These are phyloP conservation scores for Penicillium corylophilum DNA, from an alignment of 2,329 filamentous ascomycete species.

Conservation along the genomic window DNA sequence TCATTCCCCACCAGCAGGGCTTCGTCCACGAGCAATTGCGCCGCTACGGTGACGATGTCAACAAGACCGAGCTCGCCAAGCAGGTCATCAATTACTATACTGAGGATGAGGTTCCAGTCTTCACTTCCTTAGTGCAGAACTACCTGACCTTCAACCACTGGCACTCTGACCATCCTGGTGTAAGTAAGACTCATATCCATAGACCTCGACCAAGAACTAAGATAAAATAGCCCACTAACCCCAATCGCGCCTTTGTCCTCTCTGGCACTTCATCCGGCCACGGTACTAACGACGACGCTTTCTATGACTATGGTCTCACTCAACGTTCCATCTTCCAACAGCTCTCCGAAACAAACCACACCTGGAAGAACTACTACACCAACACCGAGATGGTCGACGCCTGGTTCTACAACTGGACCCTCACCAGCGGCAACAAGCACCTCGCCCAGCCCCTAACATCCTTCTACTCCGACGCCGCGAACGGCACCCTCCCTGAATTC, in stretches of 20 bases:
- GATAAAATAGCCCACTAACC: slow-evolving; percentile 42
- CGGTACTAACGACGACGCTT: slow-evolving; percentile 32
- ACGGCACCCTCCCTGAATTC: slow-evolving; percentile 34
- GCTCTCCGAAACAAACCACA: slow-evolving; percentile 31
- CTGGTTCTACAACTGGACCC: slow-evolving; percentile 37
- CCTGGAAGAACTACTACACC: slow-evolving; percentile 39
- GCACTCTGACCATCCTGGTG: slow-evolving; percentile 45
- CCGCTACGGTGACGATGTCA: slow-evolving; percentile 32
- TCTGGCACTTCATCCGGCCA: slow-evolving; percentile 36
- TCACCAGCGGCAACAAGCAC: slow-evolving; percentile 25
- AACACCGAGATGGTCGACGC: slow-evolving; percentile 29
- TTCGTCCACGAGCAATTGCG: slow-evolving; percentile 46
- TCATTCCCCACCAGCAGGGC: slow-evolving; percentile 35
- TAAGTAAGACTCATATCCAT: slow-evolving; percentile 26
- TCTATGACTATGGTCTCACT: slow-evolving; percentile 27
- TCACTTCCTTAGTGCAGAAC: slow-evolving; percentile 42
- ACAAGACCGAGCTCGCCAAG: slow-evolving; percentile 32
- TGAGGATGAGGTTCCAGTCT: slow-evolving; percentile 44
- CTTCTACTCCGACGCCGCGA: slow-evolving; percentile 36
- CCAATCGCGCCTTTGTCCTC: slow-evolving; percentile 39
- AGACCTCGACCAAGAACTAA: background rate
- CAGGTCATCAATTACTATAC: slow-evolving; percentile 50
- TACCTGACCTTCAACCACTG: slow-evolving; percentile 48
- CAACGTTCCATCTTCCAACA: slow-evolving; percentile 44
- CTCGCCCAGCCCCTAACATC: slow-evolving; percentile 31